phyloP scores from a whole-genome alignment of 2,329 filamentous ascomycete species.

The Diatrype stigma region DNA sequence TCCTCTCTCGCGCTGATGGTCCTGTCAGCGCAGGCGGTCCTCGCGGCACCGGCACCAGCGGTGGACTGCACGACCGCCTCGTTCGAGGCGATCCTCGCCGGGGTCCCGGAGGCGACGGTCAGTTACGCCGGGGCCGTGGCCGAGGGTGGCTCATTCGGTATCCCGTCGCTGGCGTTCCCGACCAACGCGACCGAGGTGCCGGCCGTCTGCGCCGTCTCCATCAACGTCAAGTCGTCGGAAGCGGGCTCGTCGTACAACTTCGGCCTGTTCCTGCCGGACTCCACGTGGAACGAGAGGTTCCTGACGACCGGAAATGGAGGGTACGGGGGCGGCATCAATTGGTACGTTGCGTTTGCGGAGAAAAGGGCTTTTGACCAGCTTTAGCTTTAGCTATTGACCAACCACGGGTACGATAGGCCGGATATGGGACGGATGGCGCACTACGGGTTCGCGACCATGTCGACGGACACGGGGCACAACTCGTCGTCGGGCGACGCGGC shows the following conservation, averaged over 20 bases:
- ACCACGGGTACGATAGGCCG: not conserved
- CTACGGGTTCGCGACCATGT: conserved; percentile 28
- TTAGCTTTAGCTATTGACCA: not conserved
- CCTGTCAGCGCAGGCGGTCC: too few relatives aligned
- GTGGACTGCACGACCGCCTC: not conserved
- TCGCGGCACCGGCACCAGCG: not conserved
- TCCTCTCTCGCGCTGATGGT: not conserved
- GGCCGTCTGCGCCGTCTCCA: conserved; percentile 27
- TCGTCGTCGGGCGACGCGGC: conserved; percentile 15
- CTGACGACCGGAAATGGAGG: conserved; percentile 30
- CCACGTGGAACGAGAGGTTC: conserved; percentile 28
- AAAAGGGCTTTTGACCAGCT: too few relatives aligned
- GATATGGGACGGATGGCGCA: conserved; percentile 18
- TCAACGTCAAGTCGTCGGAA: conserved; percentile 24
- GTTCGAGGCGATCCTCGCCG: not conserved
- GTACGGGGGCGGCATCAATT: conserved; percentile 30
- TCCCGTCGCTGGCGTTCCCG: conserved; percentile 14
- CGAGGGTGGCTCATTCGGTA: not conserved
- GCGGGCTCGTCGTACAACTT: conserved; percentile 27
- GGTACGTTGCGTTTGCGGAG: too few relatives aligned
- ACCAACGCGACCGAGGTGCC: conserved; percentile 26
- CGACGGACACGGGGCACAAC: conserved; percentile 30
- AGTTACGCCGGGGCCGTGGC: not conserved
- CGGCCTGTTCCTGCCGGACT: conserved; percentile 27
- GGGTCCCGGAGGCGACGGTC: not conserved